Evolutionary conservation across 1,284 basidiomycete genomes (phyloP).

Genomic region (Taiwanofungus camphoratus): DNA sequence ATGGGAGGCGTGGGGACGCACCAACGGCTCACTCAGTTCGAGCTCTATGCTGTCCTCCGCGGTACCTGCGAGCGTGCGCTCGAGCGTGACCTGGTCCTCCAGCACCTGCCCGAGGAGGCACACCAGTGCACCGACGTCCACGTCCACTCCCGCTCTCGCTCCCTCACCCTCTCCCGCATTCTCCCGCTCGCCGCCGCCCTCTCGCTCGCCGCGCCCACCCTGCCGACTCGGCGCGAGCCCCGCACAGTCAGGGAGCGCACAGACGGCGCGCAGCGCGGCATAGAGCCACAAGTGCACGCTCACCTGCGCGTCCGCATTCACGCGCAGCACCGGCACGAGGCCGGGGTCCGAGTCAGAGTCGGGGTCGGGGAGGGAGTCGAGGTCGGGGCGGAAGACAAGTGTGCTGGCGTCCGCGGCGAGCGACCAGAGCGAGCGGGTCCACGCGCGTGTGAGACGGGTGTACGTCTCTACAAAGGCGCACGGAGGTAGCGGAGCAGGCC

Average conservation of each 20-base stretch:
- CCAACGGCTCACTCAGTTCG: too few species aligned
- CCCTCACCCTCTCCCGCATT: too few species aligned
- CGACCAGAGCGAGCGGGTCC: slow-evolving; percentile 3
- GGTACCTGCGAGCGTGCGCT: background rate
- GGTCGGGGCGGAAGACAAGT: slow-evolving; percentile 11
- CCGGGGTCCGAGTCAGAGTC: background rate
- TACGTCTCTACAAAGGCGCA: background rate
- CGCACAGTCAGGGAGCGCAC: background rate
- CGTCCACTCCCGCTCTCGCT: background rate
- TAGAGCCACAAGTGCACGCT: slow-evolving; percentile 28
- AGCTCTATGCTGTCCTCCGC: too few species aligned
- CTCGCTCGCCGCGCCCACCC: too few species aligned
- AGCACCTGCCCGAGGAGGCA: background rate
- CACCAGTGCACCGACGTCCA: background rate
- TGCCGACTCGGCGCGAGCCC: too few species aligned
- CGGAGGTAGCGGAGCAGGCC: background rate
- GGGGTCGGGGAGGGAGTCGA: background rate
- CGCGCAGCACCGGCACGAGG: slow-evolving; percentile 5
- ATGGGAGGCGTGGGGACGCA: too few species aligned
- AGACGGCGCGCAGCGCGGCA: slow-evolving; percentile 19
- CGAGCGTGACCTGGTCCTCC: background rate
- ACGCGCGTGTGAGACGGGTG: background rate
- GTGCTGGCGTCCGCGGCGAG: slow-evolving; percentile 5
- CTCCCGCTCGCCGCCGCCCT: too few species aligned
- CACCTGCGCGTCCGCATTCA: slow-evolving; percentile 30